These are phyloP conservation scores for Quercus phellos DNA, from an alignment of 331 rosid genomes.

Conservation along the genomic window DNA sequence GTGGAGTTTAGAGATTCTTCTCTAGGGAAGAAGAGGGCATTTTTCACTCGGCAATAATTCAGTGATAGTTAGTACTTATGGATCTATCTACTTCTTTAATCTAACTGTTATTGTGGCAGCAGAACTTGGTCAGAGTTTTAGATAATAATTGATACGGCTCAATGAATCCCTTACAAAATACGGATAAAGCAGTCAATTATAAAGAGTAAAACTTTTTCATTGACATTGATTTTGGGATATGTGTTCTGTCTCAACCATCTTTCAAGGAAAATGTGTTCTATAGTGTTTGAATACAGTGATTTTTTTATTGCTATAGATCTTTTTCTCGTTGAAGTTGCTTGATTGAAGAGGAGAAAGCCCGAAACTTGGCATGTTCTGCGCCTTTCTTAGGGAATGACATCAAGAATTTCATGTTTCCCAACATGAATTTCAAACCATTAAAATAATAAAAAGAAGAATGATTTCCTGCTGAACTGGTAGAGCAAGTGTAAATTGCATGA, in stretches of 20 bases:
- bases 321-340: background rate
- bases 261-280: background rate
- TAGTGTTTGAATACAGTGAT: background rate
- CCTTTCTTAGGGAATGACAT: background rate
- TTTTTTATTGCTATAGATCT: background rate
- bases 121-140: conserved; percentile 31
- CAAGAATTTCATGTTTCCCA: background rate
- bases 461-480: background rate
- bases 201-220: background rate
- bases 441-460: background rate
- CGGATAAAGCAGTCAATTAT: background rate
- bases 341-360: background rate
- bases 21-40: conserved; percentile 26
- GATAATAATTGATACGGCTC: conserved; percentile 1
- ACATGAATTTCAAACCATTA: background rate
- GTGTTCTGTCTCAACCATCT: background rate
- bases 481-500: background rate
- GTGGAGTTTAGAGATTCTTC: conserved; percentile 31
- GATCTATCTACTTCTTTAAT: conserved; percentile 37
- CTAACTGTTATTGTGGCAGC: conserved; percentile 36
- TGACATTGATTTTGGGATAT: background rate
- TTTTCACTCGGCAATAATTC: conserved; percentile 33
- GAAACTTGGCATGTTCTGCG: background rate
- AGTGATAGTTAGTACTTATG: conserved; percentile 39
- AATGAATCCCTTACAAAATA: background rate